A percentile compares a stretch with the other conserved stretches of the same genome.
Conservation (phyloP, 805 yeast genomes). For the Torulaspora microellipsoides region DNA sequence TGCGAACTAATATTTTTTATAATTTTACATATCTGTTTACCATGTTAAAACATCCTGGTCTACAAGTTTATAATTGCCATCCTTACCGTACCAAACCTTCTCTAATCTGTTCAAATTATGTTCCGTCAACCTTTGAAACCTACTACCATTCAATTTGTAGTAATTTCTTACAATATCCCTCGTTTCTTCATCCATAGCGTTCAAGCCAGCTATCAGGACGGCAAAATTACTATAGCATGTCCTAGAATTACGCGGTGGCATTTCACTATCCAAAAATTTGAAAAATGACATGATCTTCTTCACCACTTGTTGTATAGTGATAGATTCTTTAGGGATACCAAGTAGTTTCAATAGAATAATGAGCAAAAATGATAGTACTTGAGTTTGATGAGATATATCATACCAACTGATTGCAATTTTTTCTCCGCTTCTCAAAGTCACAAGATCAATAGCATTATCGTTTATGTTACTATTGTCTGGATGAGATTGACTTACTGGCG, state of each 20-base stretch:
- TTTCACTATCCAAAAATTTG: constrained; percentile 32
- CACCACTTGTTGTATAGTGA: constrained; percentile 33
- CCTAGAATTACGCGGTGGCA: constrained; percentile 34
- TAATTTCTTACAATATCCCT: constrained; percentile 30
- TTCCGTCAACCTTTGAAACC: constrained; percentile 32
- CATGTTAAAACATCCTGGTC: constrained; percentile 36
- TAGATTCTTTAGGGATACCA: constrained; percentile 33
- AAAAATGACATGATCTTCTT: constrained; percentile 32
- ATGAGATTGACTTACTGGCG: constrained; percentile 31
- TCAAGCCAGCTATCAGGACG: constrained; percentile 34
- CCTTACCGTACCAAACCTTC: constrained; percentile 33
- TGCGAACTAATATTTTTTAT: not conserved
- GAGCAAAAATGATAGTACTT: constrained; percentile 33
- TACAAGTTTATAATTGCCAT: constrained; percentile 28
- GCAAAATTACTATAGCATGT: constrained; percentile 38
- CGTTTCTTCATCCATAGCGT: constrained; percentile 34
- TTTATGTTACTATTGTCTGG: constrained; percentile 32
- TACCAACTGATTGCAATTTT: constrained; percentile 36
- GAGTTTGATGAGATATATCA: constrained; percentile 37
- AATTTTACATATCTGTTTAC: constrained; percentile 12
- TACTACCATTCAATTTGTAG: constrained; percentile 30
- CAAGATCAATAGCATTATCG: constrained; percentile 35
- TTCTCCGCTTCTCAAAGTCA: constrained; percentile 26
- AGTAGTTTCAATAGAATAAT: constrained; percentile 32
- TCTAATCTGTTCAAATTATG: constrained; percentile 34